phyloP scores from a whole-genome alignment of 306 rosid species.

The Canavalia gladiata region DNA sequence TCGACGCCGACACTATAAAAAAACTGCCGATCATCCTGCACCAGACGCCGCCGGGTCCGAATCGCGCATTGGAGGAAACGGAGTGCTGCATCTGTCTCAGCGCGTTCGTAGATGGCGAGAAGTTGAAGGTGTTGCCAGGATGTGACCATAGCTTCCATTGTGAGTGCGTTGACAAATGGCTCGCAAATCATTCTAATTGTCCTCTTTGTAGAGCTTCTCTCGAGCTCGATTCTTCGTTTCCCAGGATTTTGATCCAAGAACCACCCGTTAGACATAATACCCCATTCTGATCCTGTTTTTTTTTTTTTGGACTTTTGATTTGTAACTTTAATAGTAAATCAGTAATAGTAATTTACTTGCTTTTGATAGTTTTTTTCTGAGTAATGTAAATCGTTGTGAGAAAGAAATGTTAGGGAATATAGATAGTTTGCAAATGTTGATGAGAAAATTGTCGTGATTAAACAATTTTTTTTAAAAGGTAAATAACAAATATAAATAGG shows the following conservation, averaged over 20 bases:
- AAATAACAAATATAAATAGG: neutral
- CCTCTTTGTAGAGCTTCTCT: conserved; percentile 87
- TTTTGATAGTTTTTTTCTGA: conserved; percentile 13
- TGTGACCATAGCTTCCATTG: conserved; percentile 81
- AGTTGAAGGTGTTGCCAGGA: conserved; percentile 73
- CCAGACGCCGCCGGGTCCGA: conserved; percentile 35
- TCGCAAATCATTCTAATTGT: conserved; percentile 72
- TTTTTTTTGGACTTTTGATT: neutral
- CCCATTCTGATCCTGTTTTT: neutral
- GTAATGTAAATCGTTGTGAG: conserved; percentile 28
- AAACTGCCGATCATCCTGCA: conserved; percentile 64
- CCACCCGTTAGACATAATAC: conserved; percentile 49
- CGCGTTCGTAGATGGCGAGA: conserved; percentile 70
- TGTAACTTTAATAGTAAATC: neutral
- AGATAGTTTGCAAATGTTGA: neutral
- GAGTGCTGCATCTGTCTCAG: conserved; percentile 92
- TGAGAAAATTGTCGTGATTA: too few species aligned
- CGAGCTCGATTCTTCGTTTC: conserved; percentile 46
- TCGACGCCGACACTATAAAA: conserved; percentile 58
- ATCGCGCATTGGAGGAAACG: conserved; percentile 40
- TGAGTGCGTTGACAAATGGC: conserved; percentile 91
- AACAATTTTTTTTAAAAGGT: neutral
- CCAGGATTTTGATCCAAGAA: conserved; percentile 54
- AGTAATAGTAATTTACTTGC: neutral
- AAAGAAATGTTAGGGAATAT: neutral